Base-by-base conservation (phyloP, 2,329 filamentous ascomycete genomes). In the Arthrocladium fulminans region DNA sequence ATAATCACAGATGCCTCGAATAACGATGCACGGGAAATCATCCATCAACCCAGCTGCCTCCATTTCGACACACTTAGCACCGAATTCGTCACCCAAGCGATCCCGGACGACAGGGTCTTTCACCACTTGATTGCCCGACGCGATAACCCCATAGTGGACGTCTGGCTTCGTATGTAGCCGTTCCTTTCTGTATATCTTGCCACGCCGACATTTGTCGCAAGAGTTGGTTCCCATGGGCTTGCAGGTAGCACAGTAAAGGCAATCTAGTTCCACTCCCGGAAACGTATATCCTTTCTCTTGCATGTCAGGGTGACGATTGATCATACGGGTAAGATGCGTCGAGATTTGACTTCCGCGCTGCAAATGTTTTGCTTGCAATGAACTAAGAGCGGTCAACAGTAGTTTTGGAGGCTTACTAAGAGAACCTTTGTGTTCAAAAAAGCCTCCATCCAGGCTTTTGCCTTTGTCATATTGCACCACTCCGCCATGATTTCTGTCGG, bases 401-500 rank as follows among this genome's bases (percentile, higher is more conserved):
- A 10, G 9, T 12, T 32, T 3, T 8, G 41, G 41, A 20, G 41
- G 41, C 17, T 20, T 5, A 7, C 29, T 27, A 3, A 44, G 27
- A 5, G 23, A 9, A 17, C 41, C 24, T 9, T 9, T 17, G 4
- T 20, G 17, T 23, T 29, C 27, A 7, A 29, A 44, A 20, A 20
- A 12, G 4, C 17, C 4, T n/a, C 4, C 41, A 8, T 5, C 17
- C 10, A 9, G 15, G n/a, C n/a, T n/a, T 49, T 63, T 63, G 2
- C 60, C 57, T n/a, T 55, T 45, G 34, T 63, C 61, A 45, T 60
- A 62, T 43, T 65, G 61, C 9, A 64, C 52, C 10, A 63, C 58
- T 2, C 62, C 62, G 13, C 56, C 55, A 3, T 23, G 42, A 1
- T 17, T 37, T 1, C 38, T 47, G 8, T 52, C 50, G 8, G 59